These are phyloP conservation scores for Phytophthora uliginosa DNA, from an alignment of 352 stramenopile species.

Conservation along the genomic window DNA sequence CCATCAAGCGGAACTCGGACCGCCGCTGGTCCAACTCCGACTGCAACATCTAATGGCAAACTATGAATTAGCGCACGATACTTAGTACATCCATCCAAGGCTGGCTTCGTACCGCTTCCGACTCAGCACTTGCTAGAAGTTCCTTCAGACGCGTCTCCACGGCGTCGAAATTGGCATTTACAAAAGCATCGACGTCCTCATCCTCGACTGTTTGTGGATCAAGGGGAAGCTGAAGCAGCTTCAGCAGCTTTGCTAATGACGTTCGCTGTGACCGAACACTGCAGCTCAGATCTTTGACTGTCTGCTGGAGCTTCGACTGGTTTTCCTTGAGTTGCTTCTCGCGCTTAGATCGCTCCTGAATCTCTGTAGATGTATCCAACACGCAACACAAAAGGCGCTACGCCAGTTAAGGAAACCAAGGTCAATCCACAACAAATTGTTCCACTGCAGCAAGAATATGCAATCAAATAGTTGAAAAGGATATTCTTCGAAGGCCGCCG, in stretches of 20 bases:
- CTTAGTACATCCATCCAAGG: background rate
- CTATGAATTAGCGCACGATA: background rate
- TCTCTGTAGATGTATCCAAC: constrained; percentile 60
- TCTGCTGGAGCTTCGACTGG: constrained; percentile 74
- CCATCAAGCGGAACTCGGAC: constrained; percentile 70
- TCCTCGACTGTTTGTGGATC: constrained; percentile 33
- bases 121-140: constrained; percentile 63
- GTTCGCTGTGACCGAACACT: constrained; percentile 65
- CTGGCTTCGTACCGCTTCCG: constrained; percentile 57
- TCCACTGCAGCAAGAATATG: constrained; percentile 24
- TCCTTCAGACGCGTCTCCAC: constrained; percentile 71
- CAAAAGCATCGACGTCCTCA: constrained; percentile 50
- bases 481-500: constrained; percentile 90
- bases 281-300: constrained; percentile 62
- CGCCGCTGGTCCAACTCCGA: constrained; percentile 65
- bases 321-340: constrained; percentile 74
- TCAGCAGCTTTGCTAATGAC: constrained; percentile 64
- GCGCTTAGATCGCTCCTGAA: constrained; percentile 77
- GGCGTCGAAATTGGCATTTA: constrained; percentile 54
- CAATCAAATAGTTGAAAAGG: constrained; percentile 46
- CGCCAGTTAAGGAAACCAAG: constrained; percentile 65
- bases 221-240: constrained; percentile 59
- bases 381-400: constrained; percentile 39
- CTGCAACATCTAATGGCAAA: constrained; percentile 48
- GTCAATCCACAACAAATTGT: constrained; percentile 16